Percentiles rank a stretch among this genome's conserved stretches.
These are phyloP conservation scores for Lactifluus volemus DNA, from an alignment of 768 basidiomycete species.

Conservation along the genomic window DNA sequence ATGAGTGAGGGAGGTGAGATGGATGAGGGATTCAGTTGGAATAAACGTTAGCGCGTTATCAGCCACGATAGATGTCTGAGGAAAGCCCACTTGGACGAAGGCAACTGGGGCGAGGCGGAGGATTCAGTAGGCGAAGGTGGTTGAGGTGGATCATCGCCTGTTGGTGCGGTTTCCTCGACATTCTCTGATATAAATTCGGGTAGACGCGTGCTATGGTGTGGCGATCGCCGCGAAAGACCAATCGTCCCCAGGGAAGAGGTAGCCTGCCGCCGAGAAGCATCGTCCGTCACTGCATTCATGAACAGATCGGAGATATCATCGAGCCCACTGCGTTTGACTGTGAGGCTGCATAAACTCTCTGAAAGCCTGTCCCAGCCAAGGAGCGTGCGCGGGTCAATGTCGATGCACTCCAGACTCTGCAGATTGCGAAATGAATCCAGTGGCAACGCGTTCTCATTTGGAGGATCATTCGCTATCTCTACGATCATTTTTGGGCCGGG, in stretches of 20 bases:
- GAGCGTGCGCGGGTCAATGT: conserved; percentile 75
- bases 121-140: conserved; percentile 19
- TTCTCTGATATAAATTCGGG: conserved; percentile 54
- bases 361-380: conserved; percentile 79
- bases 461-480: conserved; percentile 61
- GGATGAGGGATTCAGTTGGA: conserved; percentile 54
- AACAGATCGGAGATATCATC: conserved; percentile 76
- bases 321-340: conserved; percentile 69
- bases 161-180: conserved; percentile 26
- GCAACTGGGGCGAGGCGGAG: conserved; percentile 32
- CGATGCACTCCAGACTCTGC: conserved; percentile 61
- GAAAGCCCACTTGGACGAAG: conserved; percentile 62
- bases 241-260: conserved; percentile 38
- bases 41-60: conserved; percentile 79
- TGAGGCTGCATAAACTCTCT: conserved; percentile 62
- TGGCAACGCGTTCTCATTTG: conserved; percentile 68
- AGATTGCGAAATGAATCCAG: conserved; percentile 82
- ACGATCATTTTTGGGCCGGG: conserved; percentile 57
- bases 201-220: conserved; percentile 41
- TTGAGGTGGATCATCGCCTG: conserved; percentile 19
- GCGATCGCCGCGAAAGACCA: conserved; percentile 32
- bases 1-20: conserved; percentile 67
- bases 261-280: conserved; percentile 54
- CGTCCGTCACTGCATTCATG: conserved; percentile 67
- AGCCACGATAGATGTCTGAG: conserved; percentile 62